A percentile compares a stretch with the other conserved stretches of the same genome.
phyloP scores from a whole-genome alignment of 2,329 filamentous ascomycete genomes.

The Cladophialophora chaetospira region DNA sequence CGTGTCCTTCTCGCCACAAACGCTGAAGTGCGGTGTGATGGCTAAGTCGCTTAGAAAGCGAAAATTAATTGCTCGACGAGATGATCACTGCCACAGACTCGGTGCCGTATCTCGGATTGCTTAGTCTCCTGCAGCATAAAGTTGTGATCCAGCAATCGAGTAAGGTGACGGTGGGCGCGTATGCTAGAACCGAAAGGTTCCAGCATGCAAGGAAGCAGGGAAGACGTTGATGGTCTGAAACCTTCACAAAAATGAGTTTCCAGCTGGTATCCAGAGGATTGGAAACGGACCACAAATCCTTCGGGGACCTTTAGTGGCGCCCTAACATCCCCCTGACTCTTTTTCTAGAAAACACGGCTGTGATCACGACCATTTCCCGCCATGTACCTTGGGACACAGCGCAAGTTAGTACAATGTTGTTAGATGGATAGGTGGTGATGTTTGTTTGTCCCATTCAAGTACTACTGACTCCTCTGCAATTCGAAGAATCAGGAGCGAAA shows the following conservation, averaged over 20 bases:
- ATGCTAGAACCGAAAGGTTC: background rate
- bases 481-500: too few species aligned
- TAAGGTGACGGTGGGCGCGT: background rate
- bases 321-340: slow-evolving; percentile 24
- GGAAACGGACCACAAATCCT: background rate
- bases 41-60: too few species aligned
- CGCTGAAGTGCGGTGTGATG: too few species aligned
- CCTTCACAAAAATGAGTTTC: slow-evolving; percentile 8
- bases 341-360: slow-evolving; percentile 22
- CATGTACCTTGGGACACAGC: too few species aligned
- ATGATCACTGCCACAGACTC: background rate
- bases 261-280: background rate
- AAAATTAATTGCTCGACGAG: background rate
- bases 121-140: background rate
- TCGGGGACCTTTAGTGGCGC: background rate
- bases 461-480: too few species aligned
- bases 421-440: too few species aligned
- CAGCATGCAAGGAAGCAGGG: background rate
- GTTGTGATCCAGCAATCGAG: background rate
- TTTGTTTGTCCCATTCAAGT: too few species aligned
- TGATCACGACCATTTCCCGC: background rate
- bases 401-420: too few species aligned
- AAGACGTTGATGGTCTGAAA: slow-evolving; percentile 1
- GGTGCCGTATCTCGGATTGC: slow-evolving; percentile 2
- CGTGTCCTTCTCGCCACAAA: too few species aligned